Percentiles rank a stretch among this genome's conserved stretches.
These are phyloP conservation scores for Leucosporidium scottii DNA, from an alignment of 768 basidiomycete species.

Conservation along the genomic window DNA sequence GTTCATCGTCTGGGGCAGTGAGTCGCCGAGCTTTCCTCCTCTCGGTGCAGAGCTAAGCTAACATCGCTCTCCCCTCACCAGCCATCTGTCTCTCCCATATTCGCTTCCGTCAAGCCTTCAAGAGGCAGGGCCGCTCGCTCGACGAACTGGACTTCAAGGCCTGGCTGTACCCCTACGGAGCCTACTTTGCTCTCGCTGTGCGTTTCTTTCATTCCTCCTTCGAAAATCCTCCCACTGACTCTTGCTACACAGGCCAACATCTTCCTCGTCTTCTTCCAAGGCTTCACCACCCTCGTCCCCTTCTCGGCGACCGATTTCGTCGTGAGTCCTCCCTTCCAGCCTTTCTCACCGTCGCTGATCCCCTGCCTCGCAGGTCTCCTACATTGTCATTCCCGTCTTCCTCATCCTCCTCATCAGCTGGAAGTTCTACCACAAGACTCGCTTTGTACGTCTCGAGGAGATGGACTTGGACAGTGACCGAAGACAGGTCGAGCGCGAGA, in stretches of 20 bases:
- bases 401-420: background rate
- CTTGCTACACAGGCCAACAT: background rate
- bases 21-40: background rate
- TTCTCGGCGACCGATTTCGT: constrained; percentile 2
- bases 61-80: background rate
- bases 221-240: too few species aligned
- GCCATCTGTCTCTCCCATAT: background rate
- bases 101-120: constrained; percentile 3
- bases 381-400: background rate
- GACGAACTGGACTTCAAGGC: constrained; percentile 1
- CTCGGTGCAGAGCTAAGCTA: too few species aligned
- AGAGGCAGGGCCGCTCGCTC: background rate
- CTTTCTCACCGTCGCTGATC: background rate
- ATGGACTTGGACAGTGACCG: background rate
- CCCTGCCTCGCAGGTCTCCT: background rate
- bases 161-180: constrained; percentile 1
- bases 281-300: background rate
- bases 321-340: background rate
- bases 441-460: too few species aligned
- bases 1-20: constrained; percentile 1
- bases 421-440: background rate
- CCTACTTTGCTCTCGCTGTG: constrained; percentile 3
- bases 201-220: background rate
- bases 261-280: constrained; percentile 3
- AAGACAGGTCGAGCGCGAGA: background rate